A percentile compares a stretch with the other conserved stretches of the same genome.
Evolutionary conservation across 192 early-diverging fungal species (phyloP).

Genomic region (Backusella mclennaniae): DNA sequence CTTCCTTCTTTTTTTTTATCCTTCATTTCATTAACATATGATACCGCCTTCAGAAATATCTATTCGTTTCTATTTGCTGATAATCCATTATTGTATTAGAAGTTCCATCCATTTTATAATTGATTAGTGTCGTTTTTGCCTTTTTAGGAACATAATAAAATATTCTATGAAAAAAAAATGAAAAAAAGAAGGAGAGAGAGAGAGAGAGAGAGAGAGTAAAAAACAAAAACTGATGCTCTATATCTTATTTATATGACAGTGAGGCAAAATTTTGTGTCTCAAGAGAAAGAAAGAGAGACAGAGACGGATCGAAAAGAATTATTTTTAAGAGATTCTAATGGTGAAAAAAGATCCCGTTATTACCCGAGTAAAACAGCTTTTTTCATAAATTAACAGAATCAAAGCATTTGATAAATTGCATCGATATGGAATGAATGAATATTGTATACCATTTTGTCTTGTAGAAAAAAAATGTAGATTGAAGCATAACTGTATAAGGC

Average conservation of each 20-base stretch:
- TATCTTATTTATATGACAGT: background rate
- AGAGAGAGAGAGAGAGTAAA: background rate
- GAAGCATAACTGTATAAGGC: background rate
- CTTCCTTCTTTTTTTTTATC: background rate
- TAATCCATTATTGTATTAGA: background rate
- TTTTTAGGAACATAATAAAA: background rate
- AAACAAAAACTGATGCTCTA: background rate
- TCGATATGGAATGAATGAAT: background rate
- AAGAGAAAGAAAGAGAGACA: background rate
- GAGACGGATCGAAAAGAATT: background rate
- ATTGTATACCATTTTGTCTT: too few relatives aligned
- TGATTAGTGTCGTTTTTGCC: background rate
- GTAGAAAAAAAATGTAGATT: background rate
- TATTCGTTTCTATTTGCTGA: background rate
- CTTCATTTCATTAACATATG: background rate
- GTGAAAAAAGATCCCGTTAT: constrained; percentile 1
- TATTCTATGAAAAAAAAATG: background rate
- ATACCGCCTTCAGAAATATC: background rate
- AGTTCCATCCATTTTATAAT: background rate
- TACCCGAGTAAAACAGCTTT: constrained; percentile 2
- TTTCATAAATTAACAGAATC: background rate
- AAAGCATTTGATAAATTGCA: background rate
- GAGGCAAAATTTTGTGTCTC: background rate
- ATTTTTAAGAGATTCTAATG: background rate
- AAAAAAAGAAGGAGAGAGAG: background rate